Conservation (phyloP, 768 basidiomycete species). For the Dacryopinax spathularia region DNA sequence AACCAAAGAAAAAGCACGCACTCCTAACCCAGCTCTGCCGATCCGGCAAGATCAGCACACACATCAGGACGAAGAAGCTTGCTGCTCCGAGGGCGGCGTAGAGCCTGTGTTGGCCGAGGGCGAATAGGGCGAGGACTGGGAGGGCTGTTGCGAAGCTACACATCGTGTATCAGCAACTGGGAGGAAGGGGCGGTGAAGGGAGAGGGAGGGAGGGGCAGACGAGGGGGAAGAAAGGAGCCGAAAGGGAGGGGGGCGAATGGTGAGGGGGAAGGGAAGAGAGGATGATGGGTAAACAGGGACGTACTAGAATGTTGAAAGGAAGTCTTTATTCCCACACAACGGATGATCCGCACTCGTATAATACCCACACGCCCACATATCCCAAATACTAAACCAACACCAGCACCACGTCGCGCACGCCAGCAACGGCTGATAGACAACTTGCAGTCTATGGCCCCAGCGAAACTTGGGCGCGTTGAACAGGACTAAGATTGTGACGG, state of each 20-base stretch:
- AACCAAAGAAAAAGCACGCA: background rate
- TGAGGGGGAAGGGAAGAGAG: background rate
- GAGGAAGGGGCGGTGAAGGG: background rate
- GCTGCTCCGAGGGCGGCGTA: constrained; percentile 18
- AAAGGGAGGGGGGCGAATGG: background rate
- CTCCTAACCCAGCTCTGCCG: constrained; percentile 18
- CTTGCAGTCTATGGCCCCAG: background rate
- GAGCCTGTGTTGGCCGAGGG: constrained; percentile 23
- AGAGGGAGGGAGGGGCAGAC: background rate
- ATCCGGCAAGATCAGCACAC: constrained; percentile 17
- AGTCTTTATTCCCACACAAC: background rate
- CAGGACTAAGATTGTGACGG: background rate
- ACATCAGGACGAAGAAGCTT: constrained; percentile 21
- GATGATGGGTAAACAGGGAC: background rate
- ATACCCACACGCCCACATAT: constrained; percentile 1
- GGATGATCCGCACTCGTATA: background rate
- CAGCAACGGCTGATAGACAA: background rate
- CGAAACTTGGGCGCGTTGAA: background rate
- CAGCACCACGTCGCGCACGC: background rate
- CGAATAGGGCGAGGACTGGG: constrained; percentile 26
- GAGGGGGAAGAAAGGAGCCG: no score
- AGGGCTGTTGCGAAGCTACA: constrained; percentile 19
- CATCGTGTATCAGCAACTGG: no score
- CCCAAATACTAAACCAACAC: background rate
- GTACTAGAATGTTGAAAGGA: background rate